Percentiles rank a stretch among this genome's conserved stretches.
Evolutionary conservation across 2,329 filamentous ascomycete species (phyloP).

Genomic region (Bipolaris victoriae): DNA sequence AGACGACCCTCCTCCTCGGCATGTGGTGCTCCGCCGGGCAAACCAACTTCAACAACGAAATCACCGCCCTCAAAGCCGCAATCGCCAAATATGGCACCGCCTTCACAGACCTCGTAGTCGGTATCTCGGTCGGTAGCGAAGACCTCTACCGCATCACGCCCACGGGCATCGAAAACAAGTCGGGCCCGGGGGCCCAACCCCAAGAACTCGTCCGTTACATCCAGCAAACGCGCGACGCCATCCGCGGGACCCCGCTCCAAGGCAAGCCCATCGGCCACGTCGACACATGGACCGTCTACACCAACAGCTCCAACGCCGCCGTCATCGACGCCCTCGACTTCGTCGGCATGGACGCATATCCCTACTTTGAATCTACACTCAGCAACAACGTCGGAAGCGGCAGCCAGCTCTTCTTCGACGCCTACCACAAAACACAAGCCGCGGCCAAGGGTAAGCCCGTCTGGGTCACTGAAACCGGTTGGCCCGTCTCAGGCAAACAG

Average conservation of each 20-base stretch:
- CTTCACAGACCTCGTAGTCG: constrained; percentile 72
- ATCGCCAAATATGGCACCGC: constrained; percentile 70
- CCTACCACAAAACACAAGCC: constrained; percentile 64
- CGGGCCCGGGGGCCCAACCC: constrained; percentile 68
- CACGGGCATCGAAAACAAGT: constrained; percentile 68
- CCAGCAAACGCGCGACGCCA: constrained; percentile 66
- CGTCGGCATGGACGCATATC: constrained; percentile 83
- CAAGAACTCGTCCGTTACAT: constrained; percentile 72
- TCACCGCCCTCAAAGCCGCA: constrained; percentile 72
- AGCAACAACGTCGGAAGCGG: constrained; percentile 64
- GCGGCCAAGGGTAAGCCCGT: constrained; percentile 71
- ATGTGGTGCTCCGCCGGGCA: constrained; percentile 79
- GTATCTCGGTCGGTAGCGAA: constrained; percentile 86
- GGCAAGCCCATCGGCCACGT: constrained; percentile 76
- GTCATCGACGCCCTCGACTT: constrained; percentile 76
- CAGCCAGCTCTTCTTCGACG: constrained; percentile 70
- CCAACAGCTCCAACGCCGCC: constrained; percentile 72
- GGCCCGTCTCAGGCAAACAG: constrained; percentile 74
- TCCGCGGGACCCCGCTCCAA: constrained; percentile 67
- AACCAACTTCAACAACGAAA: constrained; percentile 71
- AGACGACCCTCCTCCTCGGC: constrained; percentile 79
- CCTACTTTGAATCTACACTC: constrained; percentile 76
- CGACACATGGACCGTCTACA: constrained; percentile 78
- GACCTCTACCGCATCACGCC: constrained; percentile 69
- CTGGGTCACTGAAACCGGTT: constrained; percentile 90